phyloP scores from a whole-genome alignment of 2,329 filamentous ascomycete genomes.

The Ascochyta pisi region DNA sequence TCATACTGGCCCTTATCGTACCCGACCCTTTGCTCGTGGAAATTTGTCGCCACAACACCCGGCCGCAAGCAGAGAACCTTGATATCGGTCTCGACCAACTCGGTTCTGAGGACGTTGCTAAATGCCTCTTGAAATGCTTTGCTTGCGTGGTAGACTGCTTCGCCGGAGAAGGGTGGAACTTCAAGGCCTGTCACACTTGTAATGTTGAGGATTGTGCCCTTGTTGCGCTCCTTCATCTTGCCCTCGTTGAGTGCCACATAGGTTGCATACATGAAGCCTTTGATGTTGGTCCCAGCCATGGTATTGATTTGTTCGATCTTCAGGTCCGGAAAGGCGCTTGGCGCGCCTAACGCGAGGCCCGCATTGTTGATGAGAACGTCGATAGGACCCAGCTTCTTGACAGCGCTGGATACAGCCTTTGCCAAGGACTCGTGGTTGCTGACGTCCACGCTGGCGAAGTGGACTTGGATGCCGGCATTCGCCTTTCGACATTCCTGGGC shows the following conservation, averaged over 20 bases:
- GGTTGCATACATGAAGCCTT: conserved; percentile 56
- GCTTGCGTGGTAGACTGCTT: conserved; percentile 58
- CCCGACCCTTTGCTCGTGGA: conserved; percentile 54
- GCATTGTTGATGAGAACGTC: conserved; percentile 59
- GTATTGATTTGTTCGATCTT: conserved; percentile 52
- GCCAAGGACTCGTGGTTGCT: conserved; percentile 42
- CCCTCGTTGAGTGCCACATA: conserved; percentile 54
- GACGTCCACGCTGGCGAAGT: conserved; percentile 44
- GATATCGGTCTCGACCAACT: conserved; percentile 56
- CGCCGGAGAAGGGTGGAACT: conserved; percentile 57
- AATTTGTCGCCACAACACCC: conserved; percentile 58
- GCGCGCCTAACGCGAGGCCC: conserved; percentile 57
- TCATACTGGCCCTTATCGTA: conserved; percentile 54
- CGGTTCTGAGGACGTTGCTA: conserved; percentile 57
- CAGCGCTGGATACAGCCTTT: conserved; percentile 26
- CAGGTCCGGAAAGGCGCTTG: conserved; percentile 52
- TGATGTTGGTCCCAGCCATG: conserved; percentile 59
- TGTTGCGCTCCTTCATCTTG: conserved; percentile 49
- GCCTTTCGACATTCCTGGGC: conserved; percentile 23
- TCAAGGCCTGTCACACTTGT: conserved; percentile 58
- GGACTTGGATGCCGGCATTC: conserved; percentile 28
- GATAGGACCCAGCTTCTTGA: conserved; percentile 46
- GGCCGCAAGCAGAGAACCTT: conserved; percentile 57
- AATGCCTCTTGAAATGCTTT: conserved; percentile 59
- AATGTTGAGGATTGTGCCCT: conserved; percentile 58